Evolutionary conservation across 1,139 yeast species (phyloP), one percentile per base, ranked within the genome.

Genomic region (Candida tropicalis): DNA sequence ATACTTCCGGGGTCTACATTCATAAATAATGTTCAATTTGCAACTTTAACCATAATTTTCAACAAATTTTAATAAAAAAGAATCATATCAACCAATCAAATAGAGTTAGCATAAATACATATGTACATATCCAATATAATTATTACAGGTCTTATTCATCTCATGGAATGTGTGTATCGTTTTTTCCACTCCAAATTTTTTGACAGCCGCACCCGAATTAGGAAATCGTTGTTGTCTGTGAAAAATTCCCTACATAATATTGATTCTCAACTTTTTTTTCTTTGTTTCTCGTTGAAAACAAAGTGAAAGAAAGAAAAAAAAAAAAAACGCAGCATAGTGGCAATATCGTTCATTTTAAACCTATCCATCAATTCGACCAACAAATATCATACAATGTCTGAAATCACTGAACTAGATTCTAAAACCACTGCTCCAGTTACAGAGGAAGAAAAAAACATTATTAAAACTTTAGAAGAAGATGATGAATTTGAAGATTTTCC

Each of bases 401-500:
- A 37, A 10, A 12, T 26, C 18, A 10, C 34, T 5, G 25, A 28
- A 37, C 39, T 28, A 36, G 39, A 36, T 37, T 37, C 39, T 10
- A 36, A 36, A 15, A 20, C 39, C 12, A 10, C 31, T 24, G 24
- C 23, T 31, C 22, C 42, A 13, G 20, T 41, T 16, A 38, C 55
- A 12, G 63, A 61, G 35, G 65, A 63, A 41, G 66, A 63, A 44
- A 57, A 70, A 45, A 68, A 70, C 52, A 63, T 71, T 31, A 70
- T 79, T 58, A 79, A 79, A 57, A 78, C 91, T 2, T 70, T 89
- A 45, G 97, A 89, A 59, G 96, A 88, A 55, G 97, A 90, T 59
- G 97, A 90, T 62, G 97, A 89, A 64, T 90, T 90, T 62, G 97
- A 90, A 69, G 97, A 90, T 60, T 90, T 90, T 65, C 97, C 96